A percentile compares a stretch with the other conserved stretches of the same genome.
phyloP scores from a whole-genome alignment of 176 grass and related monocot genomes.

The Alloteropsis semialata region DNA sequence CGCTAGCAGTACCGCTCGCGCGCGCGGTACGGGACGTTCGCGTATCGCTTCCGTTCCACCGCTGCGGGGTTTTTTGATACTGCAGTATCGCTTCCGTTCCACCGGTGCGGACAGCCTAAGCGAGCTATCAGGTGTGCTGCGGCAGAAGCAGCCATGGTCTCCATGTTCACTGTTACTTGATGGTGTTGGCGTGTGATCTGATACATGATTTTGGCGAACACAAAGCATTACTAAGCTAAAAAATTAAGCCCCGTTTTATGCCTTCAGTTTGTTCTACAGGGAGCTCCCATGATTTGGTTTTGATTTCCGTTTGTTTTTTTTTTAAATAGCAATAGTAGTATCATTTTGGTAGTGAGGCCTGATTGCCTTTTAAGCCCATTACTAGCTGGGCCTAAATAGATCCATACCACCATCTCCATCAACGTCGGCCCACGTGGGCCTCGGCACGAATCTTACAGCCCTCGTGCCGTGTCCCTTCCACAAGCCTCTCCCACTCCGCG shows the following conservation, averaged over 20 bases:
- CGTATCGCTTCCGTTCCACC: too few relatives aligned
- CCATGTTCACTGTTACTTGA: not conserved
- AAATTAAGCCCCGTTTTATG: too few relatives aligned
- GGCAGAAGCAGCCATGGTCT: not conserved
- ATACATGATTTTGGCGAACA: too few relatives aligned
- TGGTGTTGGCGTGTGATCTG: not conserved
- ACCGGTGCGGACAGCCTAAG: too few relatives aligned
- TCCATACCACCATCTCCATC: not conserved
- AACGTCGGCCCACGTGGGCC: not conserved
- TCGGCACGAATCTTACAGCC: slow-evolving; percentile 31
- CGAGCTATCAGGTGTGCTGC: not conserved
- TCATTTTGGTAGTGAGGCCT: too few relatives aligned
- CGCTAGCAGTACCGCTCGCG: too few relatives aligned
- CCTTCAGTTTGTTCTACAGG: not conserved
- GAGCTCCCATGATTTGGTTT: not conserved
- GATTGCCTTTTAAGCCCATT: not conserved
- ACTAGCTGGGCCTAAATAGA: not conserved
- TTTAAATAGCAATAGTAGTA: too few relatives aligned
- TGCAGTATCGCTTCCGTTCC: too few relatives aligned
- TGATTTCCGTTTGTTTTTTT: not conserved
- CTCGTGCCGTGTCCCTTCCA: not conserved
- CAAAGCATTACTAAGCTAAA: too few relatives aligned
- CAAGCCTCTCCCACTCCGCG: not conserved
- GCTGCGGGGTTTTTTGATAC: too few relatives aligned
- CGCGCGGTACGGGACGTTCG: too few relatives aligned